Evolutionary conservation across 2,329 filamentous ascomycete species (phyloP), one percentile per base, ranked within the genome.

Genomic region (Amesomyces nigricolor): DNA sequence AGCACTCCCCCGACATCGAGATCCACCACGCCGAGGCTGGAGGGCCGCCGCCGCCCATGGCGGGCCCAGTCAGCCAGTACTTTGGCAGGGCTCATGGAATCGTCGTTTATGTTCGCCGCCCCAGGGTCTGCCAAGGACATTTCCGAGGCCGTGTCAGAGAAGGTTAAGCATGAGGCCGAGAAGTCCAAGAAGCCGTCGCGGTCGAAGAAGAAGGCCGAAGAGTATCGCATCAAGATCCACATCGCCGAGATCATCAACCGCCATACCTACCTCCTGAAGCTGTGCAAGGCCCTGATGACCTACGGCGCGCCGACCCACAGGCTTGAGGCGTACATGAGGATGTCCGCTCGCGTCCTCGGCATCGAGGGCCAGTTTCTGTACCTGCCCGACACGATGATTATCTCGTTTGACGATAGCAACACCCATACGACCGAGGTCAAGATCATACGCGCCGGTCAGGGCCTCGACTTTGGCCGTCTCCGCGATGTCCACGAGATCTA

Each of bases 301-400:
- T 96, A 89, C 61, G 91, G 91, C 11, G 91, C 91, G 0, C 91
- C 91, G 0, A 95, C 91, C 0, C 91, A 96, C 73, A 85, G 91
- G 10, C 75, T 96, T 17, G 91, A 96, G 70, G 88, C 95, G 67
- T 96, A 95, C 69, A 86, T 96, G 82, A 85, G 81, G 60, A 95
- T 92, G 88, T 91, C 88, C 8, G 86, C 91, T 1, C 81, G 88
- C n/a, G 88, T 94, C 1, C 79, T 96, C 38, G 88, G 91, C 69
- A 91, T 96, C 14, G 88, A 95, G 61, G 87, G 87, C 5, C 90
- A 95, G 65, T 96, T 94, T 63, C 74, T 96, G 19, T 96, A 96
- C 67, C 82, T 96, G 30, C 91, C 91, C 0, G 89, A 89, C 0
- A 95, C 89, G 66, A 96, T 96, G 91, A 88, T 96, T 54, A 87